Percentiles rank a stretch among this genome's conserved stretches.
phyloP scores from a whole-genome alignment of 2,329 filamentous ascomycete species.

The Ophiocordyceps camponoti-leonardi region DNA sequence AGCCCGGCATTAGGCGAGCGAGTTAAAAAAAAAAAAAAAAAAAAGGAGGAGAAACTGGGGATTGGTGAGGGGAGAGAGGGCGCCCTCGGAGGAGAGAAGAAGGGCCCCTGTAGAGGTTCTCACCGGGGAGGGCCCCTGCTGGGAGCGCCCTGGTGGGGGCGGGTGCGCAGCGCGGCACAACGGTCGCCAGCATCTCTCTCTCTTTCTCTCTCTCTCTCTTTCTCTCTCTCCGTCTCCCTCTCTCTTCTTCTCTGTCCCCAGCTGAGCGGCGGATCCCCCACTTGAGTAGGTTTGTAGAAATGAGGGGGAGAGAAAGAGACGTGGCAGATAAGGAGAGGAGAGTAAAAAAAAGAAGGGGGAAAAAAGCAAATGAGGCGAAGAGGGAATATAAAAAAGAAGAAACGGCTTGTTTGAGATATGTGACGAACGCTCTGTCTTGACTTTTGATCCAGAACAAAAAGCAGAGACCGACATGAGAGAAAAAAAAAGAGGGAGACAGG shows the following conservation, averaged over 20 bases:
- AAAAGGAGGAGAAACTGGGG: background rate
- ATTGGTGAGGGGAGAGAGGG: background rate
- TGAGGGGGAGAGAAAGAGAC: background rate
- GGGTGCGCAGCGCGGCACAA: background rate
- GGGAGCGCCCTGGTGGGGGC: background rate
- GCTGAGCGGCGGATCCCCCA: background rate
- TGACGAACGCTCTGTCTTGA: too few relatives aligned
- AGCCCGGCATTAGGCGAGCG: too few relatives aligned
- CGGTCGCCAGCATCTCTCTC: too few relatives aligned
- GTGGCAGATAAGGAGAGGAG: background rate
- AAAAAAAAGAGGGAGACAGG: background rate
- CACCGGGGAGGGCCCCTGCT: background rate
- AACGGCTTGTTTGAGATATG: too few relatives aligned
- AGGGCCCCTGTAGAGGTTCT: background rate
- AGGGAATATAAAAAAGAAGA: background rate
- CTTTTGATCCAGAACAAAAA: too few relatives aligned
- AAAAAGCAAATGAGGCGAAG: background rate
- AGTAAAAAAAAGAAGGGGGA: background rate
- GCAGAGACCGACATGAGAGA: background rate
- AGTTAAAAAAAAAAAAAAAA: background rate
- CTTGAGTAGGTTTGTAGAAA: background rate
- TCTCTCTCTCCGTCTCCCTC: too few relatives aligned
- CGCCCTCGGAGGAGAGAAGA: too few relatives aligned
- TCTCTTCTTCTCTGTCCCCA: too few relatives aligned
- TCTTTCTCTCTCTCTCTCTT: too few relatives aligned